Conservation (phyloP, 148 eudicot species). For the Heliamphora exappendiculata region DNA sequence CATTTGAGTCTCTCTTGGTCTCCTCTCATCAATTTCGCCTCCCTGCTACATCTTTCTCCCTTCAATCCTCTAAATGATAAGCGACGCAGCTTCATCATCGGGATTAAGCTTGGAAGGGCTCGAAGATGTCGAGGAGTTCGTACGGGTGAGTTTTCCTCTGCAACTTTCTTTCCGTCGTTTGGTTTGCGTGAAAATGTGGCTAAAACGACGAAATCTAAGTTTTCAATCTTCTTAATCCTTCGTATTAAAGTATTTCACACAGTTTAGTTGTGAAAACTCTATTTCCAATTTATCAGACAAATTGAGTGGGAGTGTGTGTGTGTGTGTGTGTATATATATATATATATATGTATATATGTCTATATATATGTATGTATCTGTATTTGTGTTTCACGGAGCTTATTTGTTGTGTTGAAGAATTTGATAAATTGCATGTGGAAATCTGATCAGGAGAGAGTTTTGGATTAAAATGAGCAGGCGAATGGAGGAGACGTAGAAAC, state of each 20-base stretch:
- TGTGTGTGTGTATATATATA: not conserved
- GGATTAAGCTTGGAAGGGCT: constrained; percentile 40
- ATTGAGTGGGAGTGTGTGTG: not conserved
- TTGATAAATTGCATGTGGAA: not conserved
- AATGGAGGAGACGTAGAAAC: too few relatives aligned
- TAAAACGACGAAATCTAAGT: not conserved
- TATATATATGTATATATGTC: too few relatives aligned
- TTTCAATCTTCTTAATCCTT: not conserved
- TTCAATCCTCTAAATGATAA: constrained; percentile 24
- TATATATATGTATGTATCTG: too few relatives aligned
- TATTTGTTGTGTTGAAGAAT: not conserved
- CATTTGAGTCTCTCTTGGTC: too few relatives aligned
- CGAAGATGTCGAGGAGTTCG: constrained; percentile 73
- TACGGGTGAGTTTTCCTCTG: constrained; percentile 36
- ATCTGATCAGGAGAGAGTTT: not conserved
- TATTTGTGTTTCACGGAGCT: too few relatives aligned
- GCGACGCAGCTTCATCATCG: constrained; percentile 19
- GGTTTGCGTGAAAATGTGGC: not conserved
- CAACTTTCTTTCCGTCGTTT: not conserved
- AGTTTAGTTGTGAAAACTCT: not conserved
- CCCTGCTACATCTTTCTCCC: not conserved
- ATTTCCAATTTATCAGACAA: too few relatives aligned
- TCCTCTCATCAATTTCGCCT: not conserved
- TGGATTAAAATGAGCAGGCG: constrained; percentile 17
- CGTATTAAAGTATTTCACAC: not conserved